Percentiles rank a stretch among this genome's conserved stretches.
These are phyloP conservation scores for Senna siamea DNA, from an alignment of 306 rosid species.

Conservation along the genomic window DNA sequence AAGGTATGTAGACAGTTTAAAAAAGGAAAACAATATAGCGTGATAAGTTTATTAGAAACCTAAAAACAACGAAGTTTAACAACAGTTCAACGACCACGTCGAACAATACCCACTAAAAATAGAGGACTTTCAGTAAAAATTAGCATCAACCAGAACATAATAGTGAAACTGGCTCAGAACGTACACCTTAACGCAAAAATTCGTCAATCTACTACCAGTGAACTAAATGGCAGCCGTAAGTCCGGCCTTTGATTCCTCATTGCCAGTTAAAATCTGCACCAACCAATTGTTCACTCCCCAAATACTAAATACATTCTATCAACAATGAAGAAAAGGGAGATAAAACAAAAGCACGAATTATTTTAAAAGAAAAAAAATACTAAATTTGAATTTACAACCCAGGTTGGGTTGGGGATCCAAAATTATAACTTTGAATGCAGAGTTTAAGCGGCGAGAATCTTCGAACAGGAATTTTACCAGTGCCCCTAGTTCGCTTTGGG, in stretches of 20 bases:
- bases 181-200: constrained; percentile 56
- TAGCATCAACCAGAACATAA: not conserved
- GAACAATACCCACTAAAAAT: not conserved
- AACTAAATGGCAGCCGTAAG: constrained; percentile 73
- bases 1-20: not conserved
- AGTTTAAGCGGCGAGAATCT: not conserved
- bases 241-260: constrained; percentile 92
- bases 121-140: not conserved
- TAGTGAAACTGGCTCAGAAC: constrained; percentile 60
- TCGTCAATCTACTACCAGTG: constrained; percentile 84
- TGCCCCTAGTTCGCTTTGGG: constrained; percentile 53
- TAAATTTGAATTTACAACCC: no score
- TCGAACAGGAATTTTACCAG: constrained; percentile 45
- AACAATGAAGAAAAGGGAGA: not conserved
- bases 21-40: not conserved
- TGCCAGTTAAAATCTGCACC: constrained; percentile 44
- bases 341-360: no score
- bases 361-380: not conserved
- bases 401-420: not conserved
- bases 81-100: not conserved
- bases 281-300: not conserved
- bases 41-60: not conserved
- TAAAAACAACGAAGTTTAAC: constrained; percentile 4
- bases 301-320: not conserved
- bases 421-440: not conserved